Evolutionary conservation across 495 filamentous ascomycete genomes (phyloP), one percentile per base, ranked within the genome.

Genomic region (Neurospora intermedia): DNA sequence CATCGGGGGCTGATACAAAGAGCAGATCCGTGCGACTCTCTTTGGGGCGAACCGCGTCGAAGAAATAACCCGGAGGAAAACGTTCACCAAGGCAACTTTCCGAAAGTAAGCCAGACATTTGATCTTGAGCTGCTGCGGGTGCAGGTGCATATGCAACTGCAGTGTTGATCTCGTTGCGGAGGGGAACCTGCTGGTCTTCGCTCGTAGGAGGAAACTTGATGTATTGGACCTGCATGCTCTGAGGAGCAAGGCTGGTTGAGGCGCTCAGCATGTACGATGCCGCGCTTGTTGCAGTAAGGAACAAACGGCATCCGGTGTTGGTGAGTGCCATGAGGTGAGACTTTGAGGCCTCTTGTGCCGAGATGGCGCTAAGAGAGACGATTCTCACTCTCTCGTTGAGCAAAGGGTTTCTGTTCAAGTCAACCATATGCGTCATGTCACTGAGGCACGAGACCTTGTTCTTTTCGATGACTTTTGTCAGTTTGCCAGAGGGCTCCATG

Each of bases 171-270:
- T 80, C 70, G 9, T 78, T 69, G 40, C 78, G 72, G 69, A 73
- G 75, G 43, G 72, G 71, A 77, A 81, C 23, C 72, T 70, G 54
- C 54, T 62, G 54, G 2, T 35, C 23, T 62, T 62, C 54, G 54
- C 59, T 84, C 79, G 35, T 76, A 75, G 0, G 96, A 10, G 96
- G 96, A 72, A 97, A 97, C 77, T 94, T 96, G 79, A 98, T 90
- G 77, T 95, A 94, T 75, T 96, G 92, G 27, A 98, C 89, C 79
- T 97, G 94, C 94, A 99, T 98, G 82, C 93, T 98, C 69, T 91
- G 95, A 4, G 96, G 95, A 0, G 94, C 89, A 72, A 84, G 86
- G 59, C 81, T 86, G 35, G 84, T 82, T 31, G 89, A 85, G 38
- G 88, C 83, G 18, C 87, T 83, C 7, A 85, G 84, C 80, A 90